Base-by-base conservation (phyloP, 164 flowering plant genomes). In the Sextonia rubra region DNA sequence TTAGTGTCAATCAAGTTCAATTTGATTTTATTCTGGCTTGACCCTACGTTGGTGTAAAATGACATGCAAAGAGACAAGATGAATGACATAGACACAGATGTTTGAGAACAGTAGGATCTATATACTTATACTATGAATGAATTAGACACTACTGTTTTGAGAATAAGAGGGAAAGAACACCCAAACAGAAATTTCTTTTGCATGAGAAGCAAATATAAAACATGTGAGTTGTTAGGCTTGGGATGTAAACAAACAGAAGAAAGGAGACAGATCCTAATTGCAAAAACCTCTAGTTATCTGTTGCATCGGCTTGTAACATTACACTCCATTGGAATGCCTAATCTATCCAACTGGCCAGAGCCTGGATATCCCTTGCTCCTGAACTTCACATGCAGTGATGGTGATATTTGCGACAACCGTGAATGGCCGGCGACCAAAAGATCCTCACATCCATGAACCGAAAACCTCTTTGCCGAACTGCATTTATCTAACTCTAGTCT, bases 311-410 rank as follows among this genome's bases (percentile, higher is more conserved):
- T 62, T 11, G 2, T 62, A 62, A 25, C 26, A 25, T 62, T 62
- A 27, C 12, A 62, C 6, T 15, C 30, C 1, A 79, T 64, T 0
- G 95, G 94, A 92, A 93, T 84, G 17, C 91, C 98, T 17, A 89
- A 85, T 81, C 86, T 82, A 81, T 90, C 93, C 74, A 93, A 69
- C 24, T 89, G 81, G 26, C 97, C 97, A 56, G 77, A 70, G 65
- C 77, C 77, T 22, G 77, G 77, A 64, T 70, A 75, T 11, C 73
- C 77, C 69, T 70, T 75, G 37, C 69, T 60, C 9, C 70, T 63
- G 70, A 70, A 70, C 58, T 25, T 64, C 12, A 58, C 70, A 7
- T 64, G 69, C 17, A 64, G 55, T 7, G 69, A 47, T 47, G 62
- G 47, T 1, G 69, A 65, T 22, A 24, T 74, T 37, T 68, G 72